Evolutionary conservation across 2,329 filamentous ascomycete genomes (phyloP).

Genomic region (Venturia nashicola): DNA sequence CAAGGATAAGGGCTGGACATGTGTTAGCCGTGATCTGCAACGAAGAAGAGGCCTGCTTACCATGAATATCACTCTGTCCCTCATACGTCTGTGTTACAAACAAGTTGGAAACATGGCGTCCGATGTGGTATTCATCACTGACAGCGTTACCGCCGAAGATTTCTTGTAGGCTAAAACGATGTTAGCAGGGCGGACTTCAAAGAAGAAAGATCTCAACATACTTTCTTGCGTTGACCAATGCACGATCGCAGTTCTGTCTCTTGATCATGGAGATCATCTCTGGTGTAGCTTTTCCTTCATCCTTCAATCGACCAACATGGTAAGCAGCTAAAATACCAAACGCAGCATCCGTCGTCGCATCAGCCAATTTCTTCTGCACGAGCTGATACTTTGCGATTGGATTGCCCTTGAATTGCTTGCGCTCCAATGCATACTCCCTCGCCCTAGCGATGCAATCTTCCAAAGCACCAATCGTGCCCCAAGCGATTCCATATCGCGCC

Average conservation of each 20-base stretch:
- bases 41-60: constrained; percentile 40
- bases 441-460: constrained; percentile 81
- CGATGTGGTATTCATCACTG: constrained; percentile 93
- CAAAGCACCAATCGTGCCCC: constrained; percentile 85
- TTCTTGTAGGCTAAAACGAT: constrained; percentile 59
- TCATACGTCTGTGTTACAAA: constrained; percentile 98
- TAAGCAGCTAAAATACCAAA: constrained; percentile 83
- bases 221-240: constrained; percentile 63
- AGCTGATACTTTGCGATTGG: constrained; percentile 93
- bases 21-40: constrained; percentile 1
- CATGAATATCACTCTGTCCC: constrained; percentile 94
- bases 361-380: constrained; percentile 93
- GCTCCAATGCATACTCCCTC: constrained; percentile 76
- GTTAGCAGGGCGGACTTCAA: not conserved
- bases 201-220: constrained; percentile 18
- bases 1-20: constrained; percentile 10
- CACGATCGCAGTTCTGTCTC: constrained; percentile 90
- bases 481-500: constrained; percentile 84
- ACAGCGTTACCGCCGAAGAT: constrained; percentile 97
- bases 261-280: constrained; percentile 99
- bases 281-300: constrained; percentile 72
- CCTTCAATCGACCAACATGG: constrained; percentile 87
- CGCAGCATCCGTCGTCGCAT: constrained; percentile 80
- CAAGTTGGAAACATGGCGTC: constrained; percentile 85
- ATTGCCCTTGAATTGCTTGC: constrained; percentile 93